These are phyloP conservation scores for Ophiostoma quercus DNA, from an alignment of 2,329 filamentous ascomycete genomes.

Conservation along the genomic window DNA sequence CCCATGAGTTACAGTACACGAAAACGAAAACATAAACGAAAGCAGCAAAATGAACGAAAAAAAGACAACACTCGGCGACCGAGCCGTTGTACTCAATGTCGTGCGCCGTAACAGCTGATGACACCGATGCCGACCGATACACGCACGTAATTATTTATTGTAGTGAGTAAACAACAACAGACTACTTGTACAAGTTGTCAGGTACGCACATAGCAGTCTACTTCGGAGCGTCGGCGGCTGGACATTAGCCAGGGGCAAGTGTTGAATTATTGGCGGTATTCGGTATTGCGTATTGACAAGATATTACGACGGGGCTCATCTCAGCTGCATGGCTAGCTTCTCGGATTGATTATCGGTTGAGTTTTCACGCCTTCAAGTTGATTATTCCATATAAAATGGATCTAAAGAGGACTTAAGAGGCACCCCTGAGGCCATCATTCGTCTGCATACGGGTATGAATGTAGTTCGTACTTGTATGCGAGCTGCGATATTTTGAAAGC, in stretches of 20 bases:
- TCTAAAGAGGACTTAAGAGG: not conserved
- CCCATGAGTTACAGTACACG: too few relatives aligned
- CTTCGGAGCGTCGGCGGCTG: conserved; percentile 2
- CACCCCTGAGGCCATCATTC: conserved; percentile 1
- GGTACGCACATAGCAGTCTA: not conserved
- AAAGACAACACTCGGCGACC: too few relatives aligned
- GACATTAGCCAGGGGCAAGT: not conserved
- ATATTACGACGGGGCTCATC: not conserved
- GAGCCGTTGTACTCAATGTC: not conserved
- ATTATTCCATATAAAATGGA: not conserved
- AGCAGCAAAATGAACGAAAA: not conserved
- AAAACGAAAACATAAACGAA: too few relatives aligned
- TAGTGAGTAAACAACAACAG: not conserved
- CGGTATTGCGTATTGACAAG: not conserved
- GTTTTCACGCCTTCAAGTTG: not conserved
- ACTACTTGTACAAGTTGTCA: not conserved
- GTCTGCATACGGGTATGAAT: not conserved
- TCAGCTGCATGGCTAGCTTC: conserved; percentile 8
- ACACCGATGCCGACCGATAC: not conserved
- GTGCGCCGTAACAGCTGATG: not conserved
- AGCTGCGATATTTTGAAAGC: too few relatives aligned
- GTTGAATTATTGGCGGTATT: not conserved
- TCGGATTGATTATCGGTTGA: not conserved
- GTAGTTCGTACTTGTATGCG: too few relatives aligned
- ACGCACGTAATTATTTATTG: not conserved